Conservation (phyloP, 305 asterid genomes). For the Coffea humblotiana region DNA sequence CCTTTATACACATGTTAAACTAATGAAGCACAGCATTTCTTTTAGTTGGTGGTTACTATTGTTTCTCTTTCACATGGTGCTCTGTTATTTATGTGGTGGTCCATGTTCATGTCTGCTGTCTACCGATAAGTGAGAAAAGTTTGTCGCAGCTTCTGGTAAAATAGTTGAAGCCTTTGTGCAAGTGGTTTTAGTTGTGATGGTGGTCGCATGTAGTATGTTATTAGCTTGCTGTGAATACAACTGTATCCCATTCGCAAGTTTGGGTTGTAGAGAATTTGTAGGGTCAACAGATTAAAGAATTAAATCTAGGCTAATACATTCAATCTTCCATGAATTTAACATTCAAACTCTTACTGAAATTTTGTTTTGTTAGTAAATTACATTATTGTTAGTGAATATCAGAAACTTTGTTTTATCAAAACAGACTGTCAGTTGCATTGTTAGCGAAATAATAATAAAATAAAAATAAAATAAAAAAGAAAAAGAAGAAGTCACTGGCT, state of each 20-base stretch:
- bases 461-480: too few relatives aligned
- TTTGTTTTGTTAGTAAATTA: background rate
- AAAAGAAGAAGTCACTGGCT: background rate
- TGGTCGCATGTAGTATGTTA: background rate
- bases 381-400: too few relatives aligned
- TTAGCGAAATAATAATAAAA: too few relatives aligned
- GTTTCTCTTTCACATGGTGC: background rate
- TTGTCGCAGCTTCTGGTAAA: background rate
- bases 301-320: background rate
- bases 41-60: background rate
- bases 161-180: background rate
- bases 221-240: background rate
- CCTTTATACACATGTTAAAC: background rate
- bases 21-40: background rate
- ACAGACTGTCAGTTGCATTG: background rate
- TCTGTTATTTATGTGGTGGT: background rate
- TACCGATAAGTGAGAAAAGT: background rate
- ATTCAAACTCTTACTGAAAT: background rate
- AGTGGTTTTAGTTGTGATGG: background rate
- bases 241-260: background rate
- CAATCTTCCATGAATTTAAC: constrained; percentile 1
- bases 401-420: background rate
- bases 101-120: background rate
- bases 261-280: background rate
- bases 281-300: background rate